A percentile compares a stretch with the other conserved stretches of the same genome.
Conservation (phyloP, 2,329 filamentous ascomycete species). For the Aspergillus ruber region DNA sequence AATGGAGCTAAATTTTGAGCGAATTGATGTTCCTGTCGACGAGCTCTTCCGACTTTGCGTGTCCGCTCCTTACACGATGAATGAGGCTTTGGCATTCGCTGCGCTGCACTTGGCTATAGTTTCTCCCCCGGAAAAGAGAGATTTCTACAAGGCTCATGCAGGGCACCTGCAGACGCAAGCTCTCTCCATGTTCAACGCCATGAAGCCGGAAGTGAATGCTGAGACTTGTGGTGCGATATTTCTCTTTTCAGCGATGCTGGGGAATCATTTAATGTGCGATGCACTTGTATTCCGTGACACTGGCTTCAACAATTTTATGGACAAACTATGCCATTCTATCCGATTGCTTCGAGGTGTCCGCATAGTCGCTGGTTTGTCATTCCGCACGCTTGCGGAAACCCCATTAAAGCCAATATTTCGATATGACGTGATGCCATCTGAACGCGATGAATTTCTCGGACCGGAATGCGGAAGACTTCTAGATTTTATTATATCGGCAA, state of each 20-base stretch:
- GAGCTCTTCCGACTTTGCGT: conserved; percentile 5
- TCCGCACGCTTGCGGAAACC: conserved; percentile 8
- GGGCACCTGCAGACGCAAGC: conserved; percentile 31
- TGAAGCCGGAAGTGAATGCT: conserved; percentile 4
- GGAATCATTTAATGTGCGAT: conserved; percentile 43
- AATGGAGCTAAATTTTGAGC: background rate
- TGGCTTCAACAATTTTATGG: conserved; percentile 31
- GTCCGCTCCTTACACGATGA: conserved; percentile 40
- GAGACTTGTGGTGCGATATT: conserved; percentile 15
- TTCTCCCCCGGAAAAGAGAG: conserved; percentile 29
- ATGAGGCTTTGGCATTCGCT: conserved; percentile 43
- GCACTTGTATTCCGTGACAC: conserved; percentile 35
- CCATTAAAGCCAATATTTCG: background rate
- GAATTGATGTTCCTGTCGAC: background rate
- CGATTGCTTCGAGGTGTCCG: conserved; percentile 21
- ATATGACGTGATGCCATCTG: conserved; percentile 1
- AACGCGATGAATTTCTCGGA: conserved; percentile 1
- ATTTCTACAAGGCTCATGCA: conserved; percentile 22
- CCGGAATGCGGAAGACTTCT: conserved; percentile 4
- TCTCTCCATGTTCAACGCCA: conserved; percentile 10
- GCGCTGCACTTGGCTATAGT: conserved; percentile 38
- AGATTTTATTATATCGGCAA: conserved; percentile 5
- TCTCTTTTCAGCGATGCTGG: conserved; percentile 15
- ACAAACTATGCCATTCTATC: conserved; percentile 20
- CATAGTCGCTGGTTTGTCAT: conserved; percentile 8